Base-by-base conservation (phyloP, 164 flowering plant genomes). In the Kingdonia uniflora region DNA sequence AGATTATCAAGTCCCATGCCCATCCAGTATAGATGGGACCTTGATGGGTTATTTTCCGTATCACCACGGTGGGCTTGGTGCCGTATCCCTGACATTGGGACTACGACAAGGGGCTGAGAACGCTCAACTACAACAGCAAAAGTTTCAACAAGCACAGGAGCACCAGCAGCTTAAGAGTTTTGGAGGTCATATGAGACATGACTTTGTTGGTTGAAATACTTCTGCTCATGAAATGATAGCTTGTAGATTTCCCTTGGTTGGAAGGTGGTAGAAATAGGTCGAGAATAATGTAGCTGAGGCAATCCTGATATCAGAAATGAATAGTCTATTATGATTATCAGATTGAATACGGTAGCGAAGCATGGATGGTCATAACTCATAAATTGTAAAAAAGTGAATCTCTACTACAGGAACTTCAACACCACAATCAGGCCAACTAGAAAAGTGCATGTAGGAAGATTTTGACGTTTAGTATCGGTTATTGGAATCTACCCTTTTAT, bases 11-110 rank as follows among this genome's bases (percentile, higher is more conserved):
- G 14, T 64, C 29, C 68, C 76, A 1, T 2, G 63, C 0, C 67
- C 76, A 1, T 2, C 65, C 0, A 46, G 45, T 35, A 49, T 71
- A 40, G 80, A 68, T 14, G 70, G 79, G 11, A 68, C 76, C 0
- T 54, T 79, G 43, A 69, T 78, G 63, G 71, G 72, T 21, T 72
- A 79, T 19, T 15, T 75, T 38, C 81, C 82, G 0, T 72, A 75
- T 63, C 79, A 75, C 15, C 71, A 63, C 19, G 52, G 56, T 26
- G 73, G 74, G 26, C 47, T 76, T 0, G 91, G 95, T 35, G 59
- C 90, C 0, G 89, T 84, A 22, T 80, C 92, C 1, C 80, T 89
- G 1, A 86, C 95, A 0, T 60, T 89, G 53, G 95, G 95, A 0
- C 86, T 89, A 5, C 69, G 81, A 67, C 87, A 84, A 45, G 75